Evolutionary conservation across 176 grass and related monocot species (phyloP).

Genomic region (Chloris gayana): DNA sequence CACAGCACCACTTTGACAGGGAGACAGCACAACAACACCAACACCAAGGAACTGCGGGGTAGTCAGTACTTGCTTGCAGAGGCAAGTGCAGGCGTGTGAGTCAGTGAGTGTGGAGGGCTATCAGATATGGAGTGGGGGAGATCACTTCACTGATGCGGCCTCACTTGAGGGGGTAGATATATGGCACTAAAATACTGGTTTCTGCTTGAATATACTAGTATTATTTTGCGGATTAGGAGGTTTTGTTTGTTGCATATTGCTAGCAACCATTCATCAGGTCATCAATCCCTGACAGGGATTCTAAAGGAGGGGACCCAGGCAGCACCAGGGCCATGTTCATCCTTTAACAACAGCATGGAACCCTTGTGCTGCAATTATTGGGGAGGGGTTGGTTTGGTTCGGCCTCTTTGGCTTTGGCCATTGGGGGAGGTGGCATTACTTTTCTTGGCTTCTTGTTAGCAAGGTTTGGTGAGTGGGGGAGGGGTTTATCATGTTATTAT

Average conservation of each 20-base stretch:
- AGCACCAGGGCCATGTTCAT: conserved; percentile 50
- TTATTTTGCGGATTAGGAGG: too few species aligned
- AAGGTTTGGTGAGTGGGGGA: conserved; percentile 10
- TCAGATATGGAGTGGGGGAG: not conserved
- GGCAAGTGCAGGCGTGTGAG: not conserved
- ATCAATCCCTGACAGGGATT: conserved; percentile 60
- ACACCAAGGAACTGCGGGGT: not conserved
- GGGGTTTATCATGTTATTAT: not conserved
- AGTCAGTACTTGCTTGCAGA: conserved; percentile 45
- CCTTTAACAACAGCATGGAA: conserved; percentile 52
- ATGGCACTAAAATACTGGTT: not conserved
- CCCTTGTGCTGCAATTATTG: conserved; percentile 64
- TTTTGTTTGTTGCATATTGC: not conserved
- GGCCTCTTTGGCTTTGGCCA: not conserved
- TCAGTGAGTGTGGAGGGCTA: not conserved
- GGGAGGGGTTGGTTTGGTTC: conserved; percentile 26
- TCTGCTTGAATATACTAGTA: not conserved
- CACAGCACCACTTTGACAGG: not conserved
- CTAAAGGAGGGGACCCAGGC: conserved; percentile 40
- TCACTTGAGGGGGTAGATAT: not conserved
- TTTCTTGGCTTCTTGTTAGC: conserved; percentile 28
- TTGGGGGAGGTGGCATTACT: not conserved
- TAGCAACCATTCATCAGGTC: conserved; percentile 38
- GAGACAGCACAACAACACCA: not conserved
- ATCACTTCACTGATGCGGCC: not conserved